Evolutionary conservation across 441 rosid species (phyloP).

Genomic region (Pelargonium myrrhifolium): DNA sequence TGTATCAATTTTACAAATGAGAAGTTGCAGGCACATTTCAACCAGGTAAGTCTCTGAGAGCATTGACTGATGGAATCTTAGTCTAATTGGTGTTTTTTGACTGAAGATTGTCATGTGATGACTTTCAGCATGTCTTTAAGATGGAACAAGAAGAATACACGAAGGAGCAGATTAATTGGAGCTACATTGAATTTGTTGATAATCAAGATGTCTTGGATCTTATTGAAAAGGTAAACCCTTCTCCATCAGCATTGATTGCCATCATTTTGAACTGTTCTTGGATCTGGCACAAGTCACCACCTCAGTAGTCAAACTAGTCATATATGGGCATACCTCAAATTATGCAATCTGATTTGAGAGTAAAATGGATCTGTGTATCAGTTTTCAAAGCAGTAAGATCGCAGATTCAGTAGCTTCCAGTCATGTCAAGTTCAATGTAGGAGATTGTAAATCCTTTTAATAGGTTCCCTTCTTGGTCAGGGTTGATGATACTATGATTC

Average conservation of each 20-base stretch:
- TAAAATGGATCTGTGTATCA: too few species aligned
- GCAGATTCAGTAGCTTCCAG: too few species aligned
- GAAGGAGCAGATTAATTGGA: slow-evolving; percentile 90
- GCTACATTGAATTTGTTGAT: slow-evolving; percentile 97
- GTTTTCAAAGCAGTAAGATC: too few species aligned
- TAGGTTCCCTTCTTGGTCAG: too few species aligned
- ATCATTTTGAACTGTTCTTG: not conserved
- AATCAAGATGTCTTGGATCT: slow-evolving; percentile 97
- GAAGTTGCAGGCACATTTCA: slow-evolving; percentile 98
- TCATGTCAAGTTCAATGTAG: too few species aligned
- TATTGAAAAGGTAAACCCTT: slow-evolving; percentile 65
- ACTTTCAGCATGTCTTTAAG: slow-evolving; percentile 89
- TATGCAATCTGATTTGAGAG: too few species aligned
- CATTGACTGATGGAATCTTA: slow-evolving; percentile 8
- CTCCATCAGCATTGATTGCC: not conserved
- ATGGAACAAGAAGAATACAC: slow-evolving; percentile 99
- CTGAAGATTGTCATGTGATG: slow-evolving; percentile 18
- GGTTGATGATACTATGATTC: too few species aligned
- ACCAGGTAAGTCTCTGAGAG: slow-evolving; percentile 50
- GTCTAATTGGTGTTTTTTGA: slow-evolving; percentile 11
- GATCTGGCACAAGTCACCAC: not conserved
- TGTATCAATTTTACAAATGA: slow-evolving; percentile 97
- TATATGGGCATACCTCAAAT: not conserved
- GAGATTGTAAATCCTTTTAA: too few species aligned
- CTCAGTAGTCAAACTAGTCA: not conserved